Evolutionary conservation across 768 basidiomycete genomes (phyloP).

Genomic region (Suillus cothurnatus): DNA sequence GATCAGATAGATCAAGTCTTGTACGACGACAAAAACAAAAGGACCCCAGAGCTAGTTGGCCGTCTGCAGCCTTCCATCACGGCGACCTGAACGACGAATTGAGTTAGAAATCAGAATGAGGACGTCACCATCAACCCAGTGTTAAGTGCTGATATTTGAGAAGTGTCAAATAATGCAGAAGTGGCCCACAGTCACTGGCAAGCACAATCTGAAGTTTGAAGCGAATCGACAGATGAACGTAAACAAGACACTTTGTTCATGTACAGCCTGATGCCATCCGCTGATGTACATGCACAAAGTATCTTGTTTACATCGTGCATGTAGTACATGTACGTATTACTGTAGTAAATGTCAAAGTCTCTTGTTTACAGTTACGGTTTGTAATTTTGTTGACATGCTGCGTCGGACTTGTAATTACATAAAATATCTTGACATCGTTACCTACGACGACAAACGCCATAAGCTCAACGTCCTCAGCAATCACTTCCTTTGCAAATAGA

Average conservation of each 20-base stretch:
- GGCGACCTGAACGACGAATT: neutral
- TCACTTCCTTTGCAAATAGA: neutral
- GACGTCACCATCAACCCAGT: too few species aligned
- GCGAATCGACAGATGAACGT: neutral
- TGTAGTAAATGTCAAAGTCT: too few species aligned
- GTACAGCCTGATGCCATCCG: neutral
- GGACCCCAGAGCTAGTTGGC: neutral
- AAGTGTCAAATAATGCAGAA: neutral
- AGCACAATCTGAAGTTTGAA: neutral
- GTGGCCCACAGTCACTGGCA: too few species aligned
- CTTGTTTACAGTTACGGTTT: too few species aligned
- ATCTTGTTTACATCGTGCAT: too few species aligned
- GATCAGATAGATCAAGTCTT: neutral
- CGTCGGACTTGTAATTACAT: neutral
- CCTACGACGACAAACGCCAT: neutral
- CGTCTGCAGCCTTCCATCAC: neutral
- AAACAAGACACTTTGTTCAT: neutral
- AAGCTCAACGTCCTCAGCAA: neutral
- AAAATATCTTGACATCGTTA: neutral
- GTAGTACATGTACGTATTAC: too few species aligned
- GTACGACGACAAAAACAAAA: neutral
- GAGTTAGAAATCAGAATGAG: too few species aligned
- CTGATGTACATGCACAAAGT: too few species aligned
- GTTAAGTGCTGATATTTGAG: neutral
- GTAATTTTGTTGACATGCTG: neutral